A percentile compares a stretch with the other conserved stretches of the same genome.
Conservation (phyloP, 768 basidiomycete species). For the Lepiota venenata region DNA sequence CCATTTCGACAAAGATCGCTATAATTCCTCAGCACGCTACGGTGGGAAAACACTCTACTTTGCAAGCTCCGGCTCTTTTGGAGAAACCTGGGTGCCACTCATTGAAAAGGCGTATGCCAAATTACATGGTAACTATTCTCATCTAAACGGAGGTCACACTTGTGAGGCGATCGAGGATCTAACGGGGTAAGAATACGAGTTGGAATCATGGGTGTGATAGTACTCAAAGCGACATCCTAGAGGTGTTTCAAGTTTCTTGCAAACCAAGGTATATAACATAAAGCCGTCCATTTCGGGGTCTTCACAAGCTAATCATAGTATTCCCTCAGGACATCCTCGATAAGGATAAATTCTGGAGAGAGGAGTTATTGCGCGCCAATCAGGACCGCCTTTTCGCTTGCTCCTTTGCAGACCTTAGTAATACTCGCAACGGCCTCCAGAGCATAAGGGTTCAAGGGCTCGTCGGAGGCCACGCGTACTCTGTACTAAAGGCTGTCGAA, state of each 20-base stretch:
- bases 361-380: conserved; percentile 48
- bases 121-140: conserved; percentile 43
- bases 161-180: conserved; percentile 54
- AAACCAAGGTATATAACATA: conserved; percentile 30
- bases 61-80: conserved; percentile 41
- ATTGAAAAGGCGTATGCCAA: conserved; percentile 61
- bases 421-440: conserved; percentile 26
- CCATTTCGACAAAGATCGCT: conserved; percentile 46
- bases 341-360: conserved; percentile 47
- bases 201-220: not conserved
- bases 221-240: conserved; percentile 18
- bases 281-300: not conserved
- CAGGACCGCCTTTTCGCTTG: conserved; percentile 53
- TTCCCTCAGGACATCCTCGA: conserved; percentile 41
- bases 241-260: conserved; percentile 41
- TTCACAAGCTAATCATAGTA: not conserved
- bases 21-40: conserved; percentile 41
- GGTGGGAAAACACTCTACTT: conserved; percentile 49
- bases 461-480: conserved; percentile 43
- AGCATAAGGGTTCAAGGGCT: conserved; percentile 32
- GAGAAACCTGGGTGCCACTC: conserved; percentile 56
- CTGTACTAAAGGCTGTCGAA: conserved; percentile 42
- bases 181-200: conserved; percentile 39
- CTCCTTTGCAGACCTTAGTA: conserved; percentile 36
- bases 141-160: conserved; percentile 31